These are phyloP conservation scores for Hanseniaspora thailandica DNA, from an alignment of 805 yeast species.

Conservation along the genomic window DNA sequence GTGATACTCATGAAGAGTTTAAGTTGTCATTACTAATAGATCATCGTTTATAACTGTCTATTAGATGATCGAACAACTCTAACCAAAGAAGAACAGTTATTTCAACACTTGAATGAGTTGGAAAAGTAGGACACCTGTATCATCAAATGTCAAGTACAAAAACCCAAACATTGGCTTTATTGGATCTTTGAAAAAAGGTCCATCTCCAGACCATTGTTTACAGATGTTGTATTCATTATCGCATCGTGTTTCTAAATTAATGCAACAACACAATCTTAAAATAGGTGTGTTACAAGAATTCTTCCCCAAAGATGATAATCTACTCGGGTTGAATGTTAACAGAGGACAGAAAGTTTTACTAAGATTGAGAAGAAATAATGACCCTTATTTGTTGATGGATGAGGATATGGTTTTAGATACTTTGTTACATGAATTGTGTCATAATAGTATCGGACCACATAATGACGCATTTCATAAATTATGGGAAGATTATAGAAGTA, in stretches of 20 bases:
- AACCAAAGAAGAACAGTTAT: too few species aligned
- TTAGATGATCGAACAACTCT: not conserved
- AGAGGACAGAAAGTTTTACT: conserved; percentile 61
- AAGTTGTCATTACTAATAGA: too few species aligned
- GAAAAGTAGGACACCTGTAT: not conserved
- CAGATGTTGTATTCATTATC: conserved; percentile 59
- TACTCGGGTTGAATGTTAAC: conserved; percentile 77
- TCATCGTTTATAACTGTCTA: not conserved
- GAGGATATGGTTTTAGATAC: conserved; percentile 63
- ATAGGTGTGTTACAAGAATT: conserved; percentile 68
- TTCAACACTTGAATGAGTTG: not conserved
- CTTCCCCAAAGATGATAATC: conserved; percentile 52
- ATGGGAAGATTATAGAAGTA: conserved; percentile 47
- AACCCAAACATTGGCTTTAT: conserved; percentile 19
- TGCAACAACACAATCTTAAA: conserved; percentile 52
- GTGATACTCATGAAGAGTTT: too few species aligned
- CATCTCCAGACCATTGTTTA: conserved; percentile 40
- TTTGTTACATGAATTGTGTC: conserved; percentile 78
- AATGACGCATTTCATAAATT: conserved; percentile 55
- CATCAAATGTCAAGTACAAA: conserved; percentile 6
- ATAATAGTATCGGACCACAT: conserved; percentile 71
- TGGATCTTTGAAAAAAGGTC: conserved; percentile 40
- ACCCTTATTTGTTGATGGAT: conserved; percentile 46
- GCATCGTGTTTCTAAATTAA: conserved; percentile 60
- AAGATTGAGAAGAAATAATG: conserved; percentile 50